Evolutionary conservation across 208 protist species (phyloP).

Genomic region (Leishmania guyanensis): DNA sequence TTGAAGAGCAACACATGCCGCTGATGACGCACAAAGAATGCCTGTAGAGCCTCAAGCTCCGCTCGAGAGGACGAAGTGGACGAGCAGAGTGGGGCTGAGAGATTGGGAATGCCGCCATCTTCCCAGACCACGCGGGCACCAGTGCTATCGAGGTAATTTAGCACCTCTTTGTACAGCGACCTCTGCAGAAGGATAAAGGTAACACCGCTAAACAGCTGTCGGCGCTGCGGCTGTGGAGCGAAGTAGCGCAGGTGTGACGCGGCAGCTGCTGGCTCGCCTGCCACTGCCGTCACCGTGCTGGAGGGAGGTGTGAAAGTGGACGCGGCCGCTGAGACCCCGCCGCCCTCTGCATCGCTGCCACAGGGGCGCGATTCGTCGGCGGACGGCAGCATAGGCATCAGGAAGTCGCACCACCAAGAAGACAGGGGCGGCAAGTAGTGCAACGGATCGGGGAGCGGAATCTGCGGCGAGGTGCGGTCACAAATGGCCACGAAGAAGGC

Average conservation of each 20-base stretch:
- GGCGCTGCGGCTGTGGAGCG: conserved; percentile 39
- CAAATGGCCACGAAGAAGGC: conserved; percentile 54
- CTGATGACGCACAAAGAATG: conserved; percentile 46
- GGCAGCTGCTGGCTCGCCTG: neutral
- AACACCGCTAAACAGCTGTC: conserved; percentile 46
- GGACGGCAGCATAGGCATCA: neutral
- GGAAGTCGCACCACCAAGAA: conserved; percentile 26
- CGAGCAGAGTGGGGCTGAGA: neutral
- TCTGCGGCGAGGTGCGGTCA: conserved; percentile 44
- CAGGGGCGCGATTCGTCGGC: neutral
- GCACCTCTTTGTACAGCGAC: conserved; percentile 59
- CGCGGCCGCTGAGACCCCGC: neutral
- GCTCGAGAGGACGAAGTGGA: neutral
- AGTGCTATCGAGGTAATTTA: conserved; percentile 48
- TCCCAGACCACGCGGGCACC: conserved; percentile 56
- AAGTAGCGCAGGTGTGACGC: conserved; percentile 20
- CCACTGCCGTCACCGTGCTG: neutral
- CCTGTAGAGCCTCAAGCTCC: conserved; percentile 9
- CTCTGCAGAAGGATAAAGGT: conserved; percentile 70
- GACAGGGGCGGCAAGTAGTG: conserved; percentile 36
- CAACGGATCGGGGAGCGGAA: conserved; percentile 43
- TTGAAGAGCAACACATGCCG: conserved; percentile 66
- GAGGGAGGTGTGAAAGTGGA: neutral
- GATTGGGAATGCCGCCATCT: conserved; percentile 8
- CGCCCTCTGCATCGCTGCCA: neutral